Evolutionary conservation across 306 rosid genomes (phyloP), one percentile per base, ranked within the genome.

Genomic region (Vigna reflexopilosa): DNA sequence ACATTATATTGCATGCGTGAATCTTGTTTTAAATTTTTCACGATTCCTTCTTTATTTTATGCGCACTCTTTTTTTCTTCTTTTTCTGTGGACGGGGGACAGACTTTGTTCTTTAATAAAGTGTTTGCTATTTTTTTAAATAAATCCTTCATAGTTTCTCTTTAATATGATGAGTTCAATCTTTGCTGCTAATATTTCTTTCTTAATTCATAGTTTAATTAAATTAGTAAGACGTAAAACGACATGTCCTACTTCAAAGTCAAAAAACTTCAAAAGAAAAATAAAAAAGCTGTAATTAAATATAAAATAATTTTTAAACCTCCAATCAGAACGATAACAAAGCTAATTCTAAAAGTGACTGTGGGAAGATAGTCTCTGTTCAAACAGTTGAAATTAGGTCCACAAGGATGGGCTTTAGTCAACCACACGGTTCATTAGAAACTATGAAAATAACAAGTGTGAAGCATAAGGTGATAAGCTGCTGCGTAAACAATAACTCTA

Each of bases 1-100:
- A 75, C 54, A 62, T 54, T 67, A 38, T 50, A 36, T 20, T 77
- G 75, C 58, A 54, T 56, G 68, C 13, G 34, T 67, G 15, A 38
- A 30, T 51, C 30, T 64, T 64, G 17, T 10, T 65, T 76, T 51
- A 9, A 19, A 64, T n/a, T 26, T 49, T 62, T 66, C 13, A 24
- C 15, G 26, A 3, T 16, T 42, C 28, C 20, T 67, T 77, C 12
- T 52, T 52, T 6, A 38, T 36, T 76, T 65, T 51, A 5, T 76
- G 13, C 17, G 15, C 48, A 42, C 17, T 32, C 4, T 4, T 40
- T 5, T 0, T 24, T 34, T 4, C 4, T 40, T 5, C 0, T 64
- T 47, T 28, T 75, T 38, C 5, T 1, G 24, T 20, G 64, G 54
- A 24, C 36, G 8, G 54, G 8, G 54, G 44, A 24, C 36, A 24